These are phyloP conservation scores for Cinnamomum micranthum DNA, from an alignment of 164 flowering plant genomes.

Conservation along the genomic window DNA sequence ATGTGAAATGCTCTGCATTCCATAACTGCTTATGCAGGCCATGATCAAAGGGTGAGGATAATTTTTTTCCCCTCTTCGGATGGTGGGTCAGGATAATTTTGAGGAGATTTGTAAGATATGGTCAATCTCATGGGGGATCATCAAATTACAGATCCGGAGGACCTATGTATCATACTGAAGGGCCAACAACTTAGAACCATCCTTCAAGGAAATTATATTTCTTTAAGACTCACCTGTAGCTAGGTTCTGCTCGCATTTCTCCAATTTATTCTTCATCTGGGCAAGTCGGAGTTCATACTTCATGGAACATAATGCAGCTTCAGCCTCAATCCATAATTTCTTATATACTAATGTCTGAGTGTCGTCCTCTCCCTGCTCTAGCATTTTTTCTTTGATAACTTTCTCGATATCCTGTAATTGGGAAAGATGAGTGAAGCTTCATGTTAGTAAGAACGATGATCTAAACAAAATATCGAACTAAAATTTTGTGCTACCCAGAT, in stretches of 20 bases:
- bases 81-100: no score
- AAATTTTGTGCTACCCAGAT: no score
- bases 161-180: no score
- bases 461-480: neutral
- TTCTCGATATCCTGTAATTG: conserved; percentile 53
- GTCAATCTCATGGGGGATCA: no score
- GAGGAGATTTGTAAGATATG: no score
- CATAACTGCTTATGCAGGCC: neutral
- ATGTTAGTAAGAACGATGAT: neutral
- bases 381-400: conserved; percentile 49
- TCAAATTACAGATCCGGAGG: no score
- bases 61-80: no score
- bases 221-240: neutral
- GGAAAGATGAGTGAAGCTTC: neutral
- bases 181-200: neutral
- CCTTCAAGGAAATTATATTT: neutral
- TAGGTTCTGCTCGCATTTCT: neutral
- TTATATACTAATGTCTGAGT: conserved; percentile 50
- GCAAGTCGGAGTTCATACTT: conserved; percentile 54
- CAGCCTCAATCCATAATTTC: conserved; percentile 88
- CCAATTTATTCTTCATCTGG: conserved; percentile 9
- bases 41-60: neutral
- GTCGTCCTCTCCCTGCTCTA: conserved; percentile 33
- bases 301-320: conserved; percentile 70
- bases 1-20: neutral